These are phyloP conservation scores for Wallacemonas collosoma DNA, from an alignment of 208 protist genomes.

Conservation along the genomic window DNA sequence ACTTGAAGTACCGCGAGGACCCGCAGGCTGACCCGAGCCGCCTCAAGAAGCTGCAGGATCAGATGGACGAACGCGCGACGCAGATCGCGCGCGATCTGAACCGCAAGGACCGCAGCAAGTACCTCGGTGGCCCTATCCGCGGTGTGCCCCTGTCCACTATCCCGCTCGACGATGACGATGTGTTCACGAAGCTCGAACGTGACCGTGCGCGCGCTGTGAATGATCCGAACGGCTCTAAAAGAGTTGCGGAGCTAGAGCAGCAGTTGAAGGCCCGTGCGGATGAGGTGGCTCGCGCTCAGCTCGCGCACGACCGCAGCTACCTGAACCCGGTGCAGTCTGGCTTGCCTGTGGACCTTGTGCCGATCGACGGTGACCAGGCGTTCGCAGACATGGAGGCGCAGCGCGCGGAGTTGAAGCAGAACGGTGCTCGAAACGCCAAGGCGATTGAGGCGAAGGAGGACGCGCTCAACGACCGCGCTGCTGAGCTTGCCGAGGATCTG, in stretches of 20 bases:
- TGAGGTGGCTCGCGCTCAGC: slow-evolving; percentile 50
- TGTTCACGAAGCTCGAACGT: slow-evolving; percentile 64
- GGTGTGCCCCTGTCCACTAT: slow-evolving; percentile 59
- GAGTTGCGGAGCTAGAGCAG: slow-evolving; percentile 39
- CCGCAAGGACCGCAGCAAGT: slow-evolving; percentile 36
- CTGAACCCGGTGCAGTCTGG: slow-evolving; percentile 51
- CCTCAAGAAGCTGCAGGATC: slow-evolving; percentile 50
- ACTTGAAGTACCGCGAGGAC: slow-evolving; percentile 57
- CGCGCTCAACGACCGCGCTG: slow-evolving; percentile 61
- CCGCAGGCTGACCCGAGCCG: slow-evolving; percentile 61
- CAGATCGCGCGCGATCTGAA: slow-evolving; percentile 56
- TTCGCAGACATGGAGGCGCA: slow-evolving; percentile 59
- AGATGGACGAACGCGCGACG: slow-evolving; percentile 66
- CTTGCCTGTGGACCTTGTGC: slow-evolving; percentile 31
- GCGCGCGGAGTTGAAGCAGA: slow-evolving; percentile 62
- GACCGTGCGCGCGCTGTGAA: slow-evolving; percentile 33
- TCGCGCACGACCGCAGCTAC: slow-evolving; percentile 67
- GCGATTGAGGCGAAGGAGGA: slow-evolving; percentile 66
- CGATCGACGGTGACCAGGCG: slow-evolving; percentile 29
- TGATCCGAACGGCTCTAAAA: slow-evolving; percentile 33
- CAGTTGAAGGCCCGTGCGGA: slow-evolving; percentile 59
- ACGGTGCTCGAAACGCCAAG: slow-evolving; percentile 49
- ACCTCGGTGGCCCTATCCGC: slow-evolving; percentile 37
- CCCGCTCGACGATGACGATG: slow-evolving; percentile 58
- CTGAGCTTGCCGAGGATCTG: slow-evolving; percentile 62